A percentile compares a stretch with the other conserved stretches of the same genome.
These are phyloP conservation scores for Pistacia atlantica DNA, from an alignment of 345 rosid genomes.

Conservation along the genomic window DNA sequence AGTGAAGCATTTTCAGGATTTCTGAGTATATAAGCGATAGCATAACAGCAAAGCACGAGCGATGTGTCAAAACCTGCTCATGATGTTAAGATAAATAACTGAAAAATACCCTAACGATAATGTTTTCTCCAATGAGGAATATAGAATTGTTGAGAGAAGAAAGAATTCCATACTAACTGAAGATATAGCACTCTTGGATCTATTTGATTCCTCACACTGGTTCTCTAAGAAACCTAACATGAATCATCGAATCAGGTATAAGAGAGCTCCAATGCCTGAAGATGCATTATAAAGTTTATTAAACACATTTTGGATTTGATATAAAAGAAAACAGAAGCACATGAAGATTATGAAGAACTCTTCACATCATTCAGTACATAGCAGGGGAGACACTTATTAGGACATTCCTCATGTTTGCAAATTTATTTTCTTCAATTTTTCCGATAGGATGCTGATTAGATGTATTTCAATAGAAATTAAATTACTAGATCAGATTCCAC, in stretches of 20 bases:
- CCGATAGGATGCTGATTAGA: too few species aligned
- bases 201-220: conserved; percentile 30
- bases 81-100: conserved; percentile 21
- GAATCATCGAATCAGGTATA: not conserved
- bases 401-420: not conserved
- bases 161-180: conserved; percentile 44
- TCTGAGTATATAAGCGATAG: conserved; percentile 61
- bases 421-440: not conserved
- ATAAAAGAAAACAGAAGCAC: not conserved
- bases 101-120: not conserved
- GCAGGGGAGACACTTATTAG: not conserved
- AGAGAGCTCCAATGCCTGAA: not conserved
- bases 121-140: not conserved
- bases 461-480: too few species aligned
- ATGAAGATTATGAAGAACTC: not conserved
- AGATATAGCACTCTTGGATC: conserved; percentile 62
- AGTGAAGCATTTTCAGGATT: conserved; percentile 59
- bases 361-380: not conserved
- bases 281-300: not conserved
- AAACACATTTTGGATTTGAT: not conserved
- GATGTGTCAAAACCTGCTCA: conserved; percentile 63
- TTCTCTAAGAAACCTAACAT: conserved; percentile 54
- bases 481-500: too few species aligned
- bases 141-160: conserved; percentile 11
- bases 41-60: conserved; percentile 60